phyloP scores from a whole-genome alignment of 148 eudicot species.

The Bassia scoparia region DNA sequence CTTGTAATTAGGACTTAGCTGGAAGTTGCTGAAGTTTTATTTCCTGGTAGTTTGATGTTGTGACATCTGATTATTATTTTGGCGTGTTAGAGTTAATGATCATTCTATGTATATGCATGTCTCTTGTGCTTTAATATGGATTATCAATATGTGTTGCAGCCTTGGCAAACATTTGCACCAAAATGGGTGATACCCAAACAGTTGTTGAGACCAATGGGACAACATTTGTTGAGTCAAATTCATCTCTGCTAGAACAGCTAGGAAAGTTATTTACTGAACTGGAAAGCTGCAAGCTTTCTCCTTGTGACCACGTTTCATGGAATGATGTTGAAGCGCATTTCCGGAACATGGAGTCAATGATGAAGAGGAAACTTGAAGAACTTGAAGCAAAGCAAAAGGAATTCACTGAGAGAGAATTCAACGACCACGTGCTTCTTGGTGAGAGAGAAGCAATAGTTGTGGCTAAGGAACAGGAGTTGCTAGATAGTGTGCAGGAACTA shows the following conservation, averaged over 20 bases:
- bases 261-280: constrained; percentile 44
- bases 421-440: constrained; percentile 29
- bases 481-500: constrained; percentile 54
- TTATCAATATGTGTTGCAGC: constrained; percentile 19
- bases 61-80: not conserved
- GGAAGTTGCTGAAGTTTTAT: not conserved
- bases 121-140: constrained; percentile 17
- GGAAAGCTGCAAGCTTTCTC: constrained; percentile 37
- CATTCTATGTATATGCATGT: not conserved
- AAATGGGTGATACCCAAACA: constrained; percentile 43
- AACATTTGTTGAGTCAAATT: constrained; percentile 27
- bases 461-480: constrained; percentile 54
- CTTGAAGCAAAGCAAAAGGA: constrained; percentile 47
- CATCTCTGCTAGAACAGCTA: constrained; percentile 47
- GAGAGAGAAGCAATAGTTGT: constrained; percentile 46
- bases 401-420: constrained; percentile 39
- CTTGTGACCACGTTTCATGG: constrained; percentile 31
- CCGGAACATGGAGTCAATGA: constrained; percentile 33
- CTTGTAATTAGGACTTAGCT: no score
- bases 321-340: constrained; percentile 47
- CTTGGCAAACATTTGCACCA: constrained; percentile 12
- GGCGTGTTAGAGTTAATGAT: not conserved
- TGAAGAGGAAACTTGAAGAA: constrained; percentile 41
- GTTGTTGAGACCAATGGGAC: constrained; percentile 23
- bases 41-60: not conserved